Base-by-base conservation (phyloP, 2,329 filamentous ascomycete species). In the Ophiostoma tasmaniense region DNA sequence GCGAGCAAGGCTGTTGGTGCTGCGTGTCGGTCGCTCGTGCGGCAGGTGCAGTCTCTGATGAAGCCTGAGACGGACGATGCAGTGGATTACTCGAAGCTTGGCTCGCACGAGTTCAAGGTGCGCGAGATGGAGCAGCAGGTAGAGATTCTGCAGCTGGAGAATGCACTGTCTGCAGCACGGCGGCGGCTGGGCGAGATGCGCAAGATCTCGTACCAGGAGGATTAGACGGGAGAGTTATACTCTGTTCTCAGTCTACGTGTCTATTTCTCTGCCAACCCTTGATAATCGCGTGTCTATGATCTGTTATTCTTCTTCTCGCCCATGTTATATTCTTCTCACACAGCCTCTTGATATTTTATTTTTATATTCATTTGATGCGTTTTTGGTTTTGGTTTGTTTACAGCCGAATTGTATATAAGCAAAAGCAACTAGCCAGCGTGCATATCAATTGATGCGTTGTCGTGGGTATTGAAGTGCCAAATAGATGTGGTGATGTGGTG, bases 81-180 rank as follows among this genome's bases (percentile, higher is more conserved):
- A 45, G 88, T 96, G 28, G 95, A 99, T 78, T 99, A 98, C 79
- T 84, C 85, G 61, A 91, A 93, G 81, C 82, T 99, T 64, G 93
- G 91, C 71, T 88, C 90, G 39, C 94, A 97, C 79, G 95, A 99
- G 81, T 98, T 99, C 84, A 99, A 99, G 85, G 93, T 97, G 67
- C 87, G 90, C 75, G 93, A 99, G 82, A 99, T 99, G 95, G 95
- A 99, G 82, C 95, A 99, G 78, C 95, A 99, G 91, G 95, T 99
- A 77, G 93, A 99, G 80, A 99, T 99, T 74, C 83, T 98, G 68
- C 93, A 98, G 79, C 85, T 99, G 73, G 93, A 98, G 81, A 99
- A 98, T 76, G 81, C 87, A 35, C 85, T 99, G 52, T 84, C 89
- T 10, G 83, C 90, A 39, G 95, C 95, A 59, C 85, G 94, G 74